Evolutionary conservation across 495 filamentous ascomycete genomes (phyloP).

Genomic region (Viridothelium virens): DNA sequence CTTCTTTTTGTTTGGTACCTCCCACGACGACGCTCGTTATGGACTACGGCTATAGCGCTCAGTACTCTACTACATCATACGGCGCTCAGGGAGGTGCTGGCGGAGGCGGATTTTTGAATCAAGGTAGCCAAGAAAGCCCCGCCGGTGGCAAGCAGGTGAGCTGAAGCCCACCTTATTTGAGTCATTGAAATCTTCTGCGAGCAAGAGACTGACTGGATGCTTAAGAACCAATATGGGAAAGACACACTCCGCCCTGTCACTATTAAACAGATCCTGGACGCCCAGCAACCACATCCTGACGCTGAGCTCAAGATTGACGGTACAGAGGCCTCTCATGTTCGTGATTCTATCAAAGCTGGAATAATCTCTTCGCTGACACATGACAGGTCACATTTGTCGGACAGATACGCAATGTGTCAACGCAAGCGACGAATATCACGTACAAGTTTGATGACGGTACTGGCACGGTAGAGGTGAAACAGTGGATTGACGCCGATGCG

Average conservation of each 20-base stretch:
- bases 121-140: constrained; percentile 41
- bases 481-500: constrained; percentile 64
- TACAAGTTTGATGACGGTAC: constrained; percentile 96
- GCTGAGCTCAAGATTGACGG: constrained; percentile 73
- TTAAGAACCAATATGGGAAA: constrained; percentile 38
- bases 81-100: constrained; percentile 50
- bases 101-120: constrained; percentile 60
- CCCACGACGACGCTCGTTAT: background rate
- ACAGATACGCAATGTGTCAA: constrained; percentile 76
- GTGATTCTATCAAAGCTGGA: background rate
- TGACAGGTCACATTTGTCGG: constrained; percentile 71
- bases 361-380: background rate
- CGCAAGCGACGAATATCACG: constrained; percentile 82
- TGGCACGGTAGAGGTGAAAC: constrained; percentile 83
- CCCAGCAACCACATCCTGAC: constrained; percentile 62
- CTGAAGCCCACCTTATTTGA: background rate
- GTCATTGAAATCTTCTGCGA: background rate
- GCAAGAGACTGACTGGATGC: constrained; percentile 18
- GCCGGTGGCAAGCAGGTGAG: constrained; percentile 38
- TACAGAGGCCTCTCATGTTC: constrained; percentile 50
- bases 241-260: constrained; percentile 85
- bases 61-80: constrained; percentile 52
- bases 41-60: constrained; percentile 22
- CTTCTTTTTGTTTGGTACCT: background rate
- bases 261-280: constrained; percentile 85